Conservation (phyloP, 139 green algal genomes). For the Pycnococcus provasolii region DNA sequence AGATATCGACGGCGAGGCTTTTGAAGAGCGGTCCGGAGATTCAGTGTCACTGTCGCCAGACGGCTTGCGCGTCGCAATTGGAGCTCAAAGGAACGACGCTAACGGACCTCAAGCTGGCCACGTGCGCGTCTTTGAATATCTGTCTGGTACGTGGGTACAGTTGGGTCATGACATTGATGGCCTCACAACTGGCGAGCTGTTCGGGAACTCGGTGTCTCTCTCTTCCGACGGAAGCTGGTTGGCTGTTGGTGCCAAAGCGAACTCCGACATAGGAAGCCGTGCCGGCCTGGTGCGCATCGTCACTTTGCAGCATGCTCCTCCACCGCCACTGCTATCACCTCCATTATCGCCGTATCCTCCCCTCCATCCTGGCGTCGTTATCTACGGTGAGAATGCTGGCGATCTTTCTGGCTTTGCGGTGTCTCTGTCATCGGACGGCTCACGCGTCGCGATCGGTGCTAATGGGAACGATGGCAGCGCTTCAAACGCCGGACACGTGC, state of each 20-base stretch:
- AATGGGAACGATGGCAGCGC: background rate
- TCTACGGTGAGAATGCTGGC: background rate
- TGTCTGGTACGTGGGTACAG: background rate
- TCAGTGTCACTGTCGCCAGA: background rate
- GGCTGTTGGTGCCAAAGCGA: background rate
- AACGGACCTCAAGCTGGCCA: background rate
- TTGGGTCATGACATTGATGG: background rate
- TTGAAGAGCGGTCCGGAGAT: background rate
- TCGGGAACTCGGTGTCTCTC: background rate
- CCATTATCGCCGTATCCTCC: too few relatives aligned
- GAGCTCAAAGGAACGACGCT: background rate
- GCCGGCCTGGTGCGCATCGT: conserved; percentile 3
- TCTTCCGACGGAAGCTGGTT: background rate
- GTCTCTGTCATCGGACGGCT: background rate
- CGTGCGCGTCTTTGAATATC: background rate
- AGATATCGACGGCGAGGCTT: background rate
- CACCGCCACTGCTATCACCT: too few relatives aligned
- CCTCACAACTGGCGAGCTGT: background rate
- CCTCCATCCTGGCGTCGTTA: background rate
- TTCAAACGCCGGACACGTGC: background rate
- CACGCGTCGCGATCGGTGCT: background rate
- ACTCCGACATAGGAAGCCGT: background rate
- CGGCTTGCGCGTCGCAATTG: background rate
- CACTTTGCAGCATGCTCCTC: too few relatives aligned
- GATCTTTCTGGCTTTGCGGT: background rate